These are phyloP conservation scores for Periglandula ipomoeae DNA, from an alignment of 2,329 filamentous ascomycete genomes.

Conservation along the genomic window DNA sequence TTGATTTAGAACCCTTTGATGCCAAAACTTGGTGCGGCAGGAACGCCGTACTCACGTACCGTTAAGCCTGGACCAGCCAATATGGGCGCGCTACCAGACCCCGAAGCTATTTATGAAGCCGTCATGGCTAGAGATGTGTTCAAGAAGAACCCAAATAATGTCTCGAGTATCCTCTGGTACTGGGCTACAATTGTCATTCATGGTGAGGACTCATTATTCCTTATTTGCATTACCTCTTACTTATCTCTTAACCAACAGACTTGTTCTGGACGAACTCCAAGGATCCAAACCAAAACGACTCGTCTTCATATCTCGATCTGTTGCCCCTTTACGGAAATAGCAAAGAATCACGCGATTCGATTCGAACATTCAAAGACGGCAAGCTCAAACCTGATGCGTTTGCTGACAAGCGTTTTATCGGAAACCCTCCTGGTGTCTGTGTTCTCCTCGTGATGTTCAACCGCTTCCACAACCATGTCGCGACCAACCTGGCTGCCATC, in stretches of 20 bases:
- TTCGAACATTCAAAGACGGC: conserved; percentile 62
- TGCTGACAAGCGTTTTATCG: conserved; percentile 59
- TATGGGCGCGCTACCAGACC: conserved; percentile 59
- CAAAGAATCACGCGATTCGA: conserved; percentile 53
- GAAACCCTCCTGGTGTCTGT: conserved; percentile 62
- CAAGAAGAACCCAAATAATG: conserved; percentile 58
- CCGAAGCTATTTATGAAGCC: conserved; percentile 51
- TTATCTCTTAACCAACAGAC: too few relatives aligned
- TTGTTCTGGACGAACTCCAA: conserved; percentile 60
- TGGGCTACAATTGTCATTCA: conserved; percentile 68
- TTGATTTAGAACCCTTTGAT: conserved; percentile 48
- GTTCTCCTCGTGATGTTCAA: conserved; percentile 71
- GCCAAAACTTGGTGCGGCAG: conserved; percentile 58
- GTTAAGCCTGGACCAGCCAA: conserved; percentile 49
- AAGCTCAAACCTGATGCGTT: conserved; percentile 65
- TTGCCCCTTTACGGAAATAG: conserved; percentile 64
- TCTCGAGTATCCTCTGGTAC: conserved; percentile 63
- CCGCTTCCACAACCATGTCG: conserved; percentile 81
- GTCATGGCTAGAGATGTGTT: conserved; percentile 45
- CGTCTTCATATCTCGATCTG: conserved; percentile 64
- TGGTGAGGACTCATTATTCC: conserved; percentile 37
- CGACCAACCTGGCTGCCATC: conserved; percentile 69
- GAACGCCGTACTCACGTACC: conserved; percentile 57
- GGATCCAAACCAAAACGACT: conserved; percentile 53
- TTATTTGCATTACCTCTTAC: too few relatives aligned